These are phyloP conservation scores for Lachancea kluyveri DNA, from an alignment of 805 yeast genomes.

Conservation along the genomic window DNA sequence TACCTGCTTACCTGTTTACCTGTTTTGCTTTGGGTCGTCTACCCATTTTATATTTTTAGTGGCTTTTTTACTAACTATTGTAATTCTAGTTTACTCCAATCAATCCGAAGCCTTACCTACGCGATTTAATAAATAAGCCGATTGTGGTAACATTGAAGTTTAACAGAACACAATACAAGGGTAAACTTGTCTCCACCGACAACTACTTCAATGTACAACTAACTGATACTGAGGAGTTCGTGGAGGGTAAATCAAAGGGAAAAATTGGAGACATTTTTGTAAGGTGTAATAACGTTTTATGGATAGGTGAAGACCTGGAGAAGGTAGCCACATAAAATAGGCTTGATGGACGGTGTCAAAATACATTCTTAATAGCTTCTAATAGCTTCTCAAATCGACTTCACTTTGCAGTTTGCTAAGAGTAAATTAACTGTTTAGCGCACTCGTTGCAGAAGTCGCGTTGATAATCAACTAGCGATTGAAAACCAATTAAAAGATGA, in stretches of 20 bases:
- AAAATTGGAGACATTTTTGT: slow-evolving; percentile 73
- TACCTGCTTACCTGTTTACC: too few relatives aligned
- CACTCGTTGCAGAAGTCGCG: too few relatives aligned
- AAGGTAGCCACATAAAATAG: neutral
- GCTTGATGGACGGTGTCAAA: too few relatives aligned
- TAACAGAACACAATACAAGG: slow-evolving; percentile 83
- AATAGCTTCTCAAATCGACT: too few relatives aligned
- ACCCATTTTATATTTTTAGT: neutral
- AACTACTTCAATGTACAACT: slow-evolving; percentile 88
- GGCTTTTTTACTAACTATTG: slow-evolving; percentile 1
- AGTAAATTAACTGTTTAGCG: too few relatives aligned
- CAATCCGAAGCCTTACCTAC: slow-evolving; percentile 87
- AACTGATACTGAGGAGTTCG: slow-evolving; percentile 50
- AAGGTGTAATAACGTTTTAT: slow-evolving; percentile 86
- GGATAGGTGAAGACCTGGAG: slow-evolving; percentile 44
- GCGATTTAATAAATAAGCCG: slow-evolving; percentile 60
- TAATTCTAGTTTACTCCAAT: slow-evolving; percentile 44
- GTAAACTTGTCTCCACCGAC: slow-evolving; percentile 72
- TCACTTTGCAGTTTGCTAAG: too few relatives aligned
- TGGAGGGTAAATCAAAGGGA: slow-evolving; percentile 43
- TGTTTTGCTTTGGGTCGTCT: too few relatives aligned
- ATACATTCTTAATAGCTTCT: too few relatives aligned
- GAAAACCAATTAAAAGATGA: too few relatives aligned
- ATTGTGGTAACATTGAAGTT: slow-evolving; percentile 83
- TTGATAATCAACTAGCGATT: too few relatives aligned